Evolutionary conservation across 2,329 filamentous ascomycete genomes (phyloP).

Genomic region (Verticillium tricorpus): DNA sequence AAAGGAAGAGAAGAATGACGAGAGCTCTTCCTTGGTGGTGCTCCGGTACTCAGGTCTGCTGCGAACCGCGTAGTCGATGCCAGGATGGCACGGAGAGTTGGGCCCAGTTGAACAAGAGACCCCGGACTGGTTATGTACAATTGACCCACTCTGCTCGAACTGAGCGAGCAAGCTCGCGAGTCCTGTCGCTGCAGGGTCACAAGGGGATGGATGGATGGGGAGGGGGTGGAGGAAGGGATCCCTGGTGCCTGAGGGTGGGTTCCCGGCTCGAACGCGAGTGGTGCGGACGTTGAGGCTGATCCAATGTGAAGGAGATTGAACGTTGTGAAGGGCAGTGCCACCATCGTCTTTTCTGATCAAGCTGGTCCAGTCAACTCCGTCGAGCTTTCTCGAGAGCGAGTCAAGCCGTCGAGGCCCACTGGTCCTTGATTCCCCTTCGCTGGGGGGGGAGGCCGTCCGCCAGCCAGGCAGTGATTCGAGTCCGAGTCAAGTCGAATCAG

Average conservation of each 20-base stretch:
- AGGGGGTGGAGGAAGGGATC: not conserved
- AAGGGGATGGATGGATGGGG: not conserved
- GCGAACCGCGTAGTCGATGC: not conserved
- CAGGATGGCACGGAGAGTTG: not conserved
- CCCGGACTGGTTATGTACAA: slow-evolving; percentile 3
- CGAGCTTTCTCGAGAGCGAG: not conserved
- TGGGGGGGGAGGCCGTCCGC: not conserved
- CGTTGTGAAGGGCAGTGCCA: not conserved
- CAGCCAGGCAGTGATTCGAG: not conserved
- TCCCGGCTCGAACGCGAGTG: not conserved
- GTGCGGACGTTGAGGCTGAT: not conserved
- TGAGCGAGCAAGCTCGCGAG: not conserved
- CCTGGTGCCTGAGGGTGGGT: not conserved
- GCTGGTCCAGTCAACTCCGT: not conserved
- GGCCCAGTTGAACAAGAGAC: not conserved
- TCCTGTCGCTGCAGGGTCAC: not conserved
- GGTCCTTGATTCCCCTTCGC: not conserved
- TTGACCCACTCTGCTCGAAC: not conserved
- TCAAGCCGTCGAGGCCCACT: not conserved
- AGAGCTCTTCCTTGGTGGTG: not conserved
- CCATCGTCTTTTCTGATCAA: not conserved
- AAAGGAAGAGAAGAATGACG: slow-evolving; percentile 1
- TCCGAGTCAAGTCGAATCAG: not conserved
- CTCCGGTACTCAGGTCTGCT: not conserved
- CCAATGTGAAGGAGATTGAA: not conserved